phyloP scores from a whole-genome alignment of 768 basidiomycete genomes.

The Trametes cinnabarina region DNA sequence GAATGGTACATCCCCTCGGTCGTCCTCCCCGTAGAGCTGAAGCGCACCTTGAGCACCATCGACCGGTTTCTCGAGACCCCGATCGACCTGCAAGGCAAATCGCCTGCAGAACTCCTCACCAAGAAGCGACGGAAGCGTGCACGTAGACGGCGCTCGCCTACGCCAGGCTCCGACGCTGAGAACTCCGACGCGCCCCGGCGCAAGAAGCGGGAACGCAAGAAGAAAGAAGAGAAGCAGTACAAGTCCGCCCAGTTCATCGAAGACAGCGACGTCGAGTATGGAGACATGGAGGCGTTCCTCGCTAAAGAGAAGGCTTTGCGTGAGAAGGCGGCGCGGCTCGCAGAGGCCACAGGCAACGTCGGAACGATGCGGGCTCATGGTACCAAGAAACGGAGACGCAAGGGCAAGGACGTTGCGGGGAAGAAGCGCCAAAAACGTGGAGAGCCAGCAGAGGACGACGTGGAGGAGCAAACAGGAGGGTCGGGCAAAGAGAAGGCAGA shows the following conservation, averaged over 20 bases:
- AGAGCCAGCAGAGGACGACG: slow-evolving; percentile 26
- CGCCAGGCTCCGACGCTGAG: slow-evolving; percentile 45
- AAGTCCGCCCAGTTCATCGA: slow-evolving; percentile 91
- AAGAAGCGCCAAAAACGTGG: slow-evolving; percentile 38
- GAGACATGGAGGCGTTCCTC: slow-evolving; percentile 80
- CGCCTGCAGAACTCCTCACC: slow-evolving; percentile 64
- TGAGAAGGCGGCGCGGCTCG: slow-evolving; percentile 44
- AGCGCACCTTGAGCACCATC: slow-evolving; percentile 70
- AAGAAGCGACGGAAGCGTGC: slow-evolving; percentile 55
- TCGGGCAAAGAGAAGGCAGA: slow-evolving; percentile 31
- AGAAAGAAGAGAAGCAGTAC: slow-evolving; percentile 70
- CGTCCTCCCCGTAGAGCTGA: slow-evolving; percentile 65
- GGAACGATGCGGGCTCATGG: slow-evolving; percentile 49
- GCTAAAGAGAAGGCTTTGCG: slow-evolving; percentile 66
- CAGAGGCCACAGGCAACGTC: slow-evolving; percentile 42
- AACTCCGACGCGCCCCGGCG: slow-evolving; percentile 35
- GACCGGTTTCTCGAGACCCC: slow-evolving; percentile 81
- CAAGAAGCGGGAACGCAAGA: slow-evolving; percentile 46
- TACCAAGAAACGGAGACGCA: slow-evolving; percentile 57
- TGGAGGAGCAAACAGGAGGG: slow-evolving; percentile 13
- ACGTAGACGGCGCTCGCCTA: slow-evolving; percentile 51
- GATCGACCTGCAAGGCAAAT: slow-evolving; percentile 77
- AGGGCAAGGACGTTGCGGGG: slow-evolving; percentile 44
- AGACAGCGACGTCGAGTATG: slow-evolving; percentile 85
- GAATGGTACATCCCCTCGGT: slow-evolving; percentile 83